Evolutionary conservation across 2,329 filamentous ascomycete species (phyloP), one percentile per base, ranked within the genome.

Genomic region (Ceratocystis harringtonii): DNA sequence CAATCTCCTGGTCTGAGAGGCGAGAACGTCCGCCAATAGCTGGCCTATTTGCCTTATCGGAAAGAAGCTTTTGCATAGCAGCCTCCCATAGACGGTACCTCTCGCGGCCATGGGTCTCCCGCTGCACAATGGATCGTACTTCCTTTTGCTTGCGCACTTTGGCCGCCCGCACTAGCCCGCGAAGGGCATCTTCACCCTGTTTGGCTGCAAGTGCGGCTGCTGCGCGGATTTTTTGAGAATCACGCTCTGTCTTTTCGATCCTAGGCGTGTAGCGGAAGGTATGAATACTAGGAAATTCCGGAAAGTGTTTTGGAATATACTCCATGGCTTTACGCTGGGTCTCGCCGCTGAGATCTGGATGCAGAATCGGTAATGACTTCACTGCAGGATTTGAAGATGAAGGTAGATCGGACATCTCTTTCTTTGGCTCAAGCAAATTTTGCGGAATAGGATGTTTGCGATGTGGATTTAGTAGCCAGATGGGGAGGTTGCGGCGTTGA

Each of bases 141-240:
- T 85, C 84, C 71, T 86, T 86, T 69, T 86, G 83, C 69, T 82
- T 83, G 62, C 83, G 81, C 69, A 83, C 80, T 72, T 86, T 86
- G 65, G 81, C 82, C 19, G 84, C 83, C 25, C 83, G 79, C 32
- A 85, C 80, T 19, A 87, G 75, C 6, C 80, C 76, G 32, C 84
- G 75, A 2, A 87, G 75, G 1, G 84, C 84, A 68, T 83, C 81
- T 71, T 87, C 84, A 1, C 81, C 83, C 68, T 84, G 82, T 69
- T 83, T 80, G 7, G 83, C 82, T 58, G 82, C 81, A 64, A 80
- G 77, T 0, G 82, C 80, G 0, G 83, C 83, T 50, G 84, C 81
- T 64, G 83, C 80, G 28, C 83, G 78, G 57, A 84, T 81, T 71
- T 81, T 82, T 70, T 83, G 79, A 0, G 81, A 78, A 66, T 85